These are phyloP conservation scores for Colletotrichum magnum DNA, from an alignment of 2,329 filamentous ascomycete species.

Conservation along the genomic window DNA sequence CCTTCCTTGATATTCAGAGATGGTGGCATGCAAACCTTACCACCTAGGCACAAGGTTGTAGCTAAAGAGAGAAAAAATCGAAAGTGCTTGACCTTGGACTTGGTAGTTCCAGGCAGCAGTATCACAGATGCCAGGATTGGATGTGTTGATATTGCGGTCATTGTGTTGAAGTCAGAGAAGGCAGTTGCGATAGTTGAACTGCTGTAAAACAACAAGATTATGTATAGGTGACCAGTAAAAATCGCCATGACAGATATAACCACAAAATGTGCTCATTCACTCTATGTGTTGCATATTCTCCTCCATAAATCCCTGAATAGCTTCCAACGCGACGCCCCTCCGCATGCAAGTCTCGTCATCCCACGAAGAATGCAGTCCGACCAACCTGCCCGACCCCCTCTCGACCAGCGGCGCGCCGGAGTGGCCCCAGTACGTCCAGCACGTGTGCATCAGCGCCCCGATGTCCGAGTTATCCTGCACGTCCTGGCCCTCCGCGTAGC, in stretches of 20 bases:
- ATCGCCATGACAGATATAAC: neutral
- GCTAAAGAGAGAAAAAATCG: no score
- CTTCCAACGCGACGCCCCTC: slow-evolving; percentile 62
- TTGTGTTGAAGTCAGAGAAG: no score
- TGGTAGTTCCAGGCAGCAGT: no score
- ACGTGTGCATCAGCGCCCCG: slow-evolving; percentile 65
- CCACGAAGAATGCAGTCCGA: slow-evolving; percentile 69
- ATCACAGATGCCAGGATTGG: no score
- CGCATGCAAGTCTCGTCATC: slow-evolving; percentile 66
- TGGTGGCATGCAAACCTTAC: no score
- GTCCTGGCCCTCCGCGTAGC: slow-evolving; percentile 55
- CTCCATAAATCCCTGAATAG: slow-evolving; percentile 56
- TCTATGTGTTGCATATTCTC: slow-evolving; percentile 5
- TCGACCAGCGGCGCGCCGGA: slow-evolving; percentile 65
- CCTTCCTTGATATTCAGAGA: no score
- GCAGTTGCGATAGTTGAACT: no score
- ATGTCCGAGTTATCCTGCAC: slow-evolving; percentile 66
- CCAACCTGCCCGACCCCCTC: slow-evolving; percentile 52
- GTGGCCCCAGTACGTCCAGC: slow-evolving; percentile 72
- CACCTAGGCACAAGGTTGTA: no score
- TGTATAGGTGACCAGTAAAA: no score
- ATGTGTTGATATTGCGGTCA: no score
- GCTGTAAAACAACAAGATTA: no score
- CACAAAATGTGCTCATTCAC: neutral
- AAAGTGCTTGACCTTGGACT: no score